Conservation (phyloP, 495 filamentous ascomycete species). For the Podospora fimiseda region DNA sequence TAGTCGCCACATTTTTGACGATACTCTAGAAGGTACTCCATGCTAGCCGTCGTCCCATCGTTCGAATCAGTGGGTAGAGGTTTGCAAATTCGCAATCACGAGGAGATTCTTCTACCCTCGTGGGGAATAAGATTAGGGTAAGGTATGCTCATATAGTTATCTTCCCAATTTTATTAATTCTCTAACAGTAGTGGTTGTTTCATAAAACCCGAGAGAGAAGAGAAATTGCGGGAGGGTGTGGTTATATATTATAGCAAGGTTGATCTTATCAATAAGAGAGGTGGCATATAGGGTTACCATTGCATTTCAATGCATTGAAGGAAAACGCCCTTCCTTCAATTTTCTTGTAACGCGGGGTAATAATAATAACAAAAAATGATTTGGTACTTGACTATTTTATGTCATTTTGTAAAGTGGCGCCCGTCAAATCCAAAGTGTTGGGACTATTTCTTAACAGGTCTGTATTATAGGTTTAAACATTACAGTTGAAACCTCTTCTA, state of each 20-base stretch:
- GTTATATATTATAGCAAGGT: neutral
- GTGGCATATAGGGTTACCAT: slow-evolving; percentile 3
- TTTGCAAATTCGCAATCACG: too few relatives aligned
- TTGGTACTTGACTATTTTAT: neutral
- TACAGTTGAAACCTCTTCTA: neutral
- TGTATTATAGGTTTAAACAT: too few relatives aligned
- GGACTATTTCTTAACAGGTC: neutral
- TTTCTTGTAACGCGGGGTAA: neutral
- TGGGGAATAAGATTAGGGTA: too few relatives aligned
- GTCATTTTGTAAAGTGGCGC: neutral
- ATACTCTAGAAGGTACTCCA: too few relatives aligned
- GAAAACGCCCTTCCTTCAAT: neutral
- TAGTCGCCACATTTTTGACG: too few relatives aligned
- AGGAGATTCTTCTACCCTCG: too few relatives aligned
- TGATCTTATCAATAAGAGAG: neutral
- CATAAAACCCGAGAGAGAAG: neutral
- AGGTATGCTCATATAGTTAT: neutral
- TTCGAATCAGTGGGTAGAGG: too few relatives aligned
- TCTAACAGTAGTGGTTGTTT: neutral
- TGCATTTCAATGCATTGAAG: neutral
- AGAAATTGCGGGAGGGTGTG: neutral
- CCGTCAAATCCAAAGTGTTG: neutral
- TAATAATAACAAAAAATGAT: neutral
- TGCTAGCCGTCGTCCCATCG: too few relatives aligned
- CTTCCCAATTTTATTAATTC: neutral